Percentiles rank a stretch among this genome's conserved stretches.
phyloP scores from a whole-genome alignment of 106 monocot species.

The Chionographis japonica region DNA sequence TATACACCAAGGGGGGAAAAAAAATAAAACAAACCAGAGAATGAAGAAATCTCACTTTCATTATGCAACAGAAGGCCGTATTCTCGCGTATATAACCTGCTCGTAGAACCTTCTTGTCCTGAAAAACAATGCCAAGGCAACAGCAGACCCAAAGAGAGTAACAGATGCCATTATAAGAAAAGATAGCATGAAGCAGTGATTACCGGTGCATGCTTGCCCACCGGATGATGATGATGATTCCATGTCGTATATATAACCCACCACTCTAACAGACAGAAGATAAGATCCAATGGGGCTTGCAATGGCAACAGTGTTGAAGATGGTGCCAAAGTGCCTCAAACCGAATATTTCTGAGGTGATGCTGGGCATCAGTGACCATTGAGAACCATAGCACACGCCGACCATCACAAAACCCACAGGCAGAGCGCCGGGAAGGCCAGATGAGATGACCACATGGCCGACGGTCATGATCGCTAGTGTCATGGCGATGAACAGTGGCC shows the following conservation, averaged over 20 bases:
- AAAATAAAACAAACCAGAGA: no score
- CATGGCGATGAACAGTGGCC: constrained; percentile 71
- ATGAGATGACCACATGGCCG: constrained; percentile 62
- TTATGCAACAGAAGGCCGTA: constrained; percentile 8
- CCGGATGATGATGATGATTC: constrained; percentile 31
- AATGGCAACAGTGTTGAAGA: constrained; percentile 77
- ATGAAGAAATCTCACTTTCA: not conserved
- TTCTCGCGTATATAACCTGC: constrained; percentile 32
- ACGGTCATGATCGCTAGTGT: constrained; percentile 65
- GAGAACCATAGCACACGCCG: constrained; percentile 83
- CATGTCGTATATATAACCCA: constrained; percentile 79
- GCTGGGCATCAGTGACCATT: constrained; percentile 90
- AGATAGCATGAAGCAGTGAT: constrained; percentile 67
- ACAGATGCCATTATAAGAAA: constrained; percentile 72
- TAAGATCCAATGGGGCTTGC: constrained; percentile 87
- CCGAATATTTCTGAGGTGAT: constrained; percentile 91
- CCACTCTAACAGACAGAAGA: constrained; percentile 74
- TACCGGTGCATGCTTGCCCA: constrained; percentile 31
- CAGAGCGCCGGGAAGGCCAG: constrained; percentile 57
- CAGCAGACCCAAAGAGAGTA: constrained; percentile 32
- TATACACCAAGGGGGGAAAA: no score
- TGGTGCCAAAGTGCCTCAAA: constrained; percentile 78
- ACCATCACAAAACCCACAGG: constrained; percentile 66
- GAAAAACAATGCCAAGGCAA: constrained; percentile 36
- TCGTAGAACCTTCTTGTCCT: constrained; percentile 65